Evolutionary conservation across 345 rosid species (phyloP).

Genomic region (Eucalyptus marginata): DNA sequence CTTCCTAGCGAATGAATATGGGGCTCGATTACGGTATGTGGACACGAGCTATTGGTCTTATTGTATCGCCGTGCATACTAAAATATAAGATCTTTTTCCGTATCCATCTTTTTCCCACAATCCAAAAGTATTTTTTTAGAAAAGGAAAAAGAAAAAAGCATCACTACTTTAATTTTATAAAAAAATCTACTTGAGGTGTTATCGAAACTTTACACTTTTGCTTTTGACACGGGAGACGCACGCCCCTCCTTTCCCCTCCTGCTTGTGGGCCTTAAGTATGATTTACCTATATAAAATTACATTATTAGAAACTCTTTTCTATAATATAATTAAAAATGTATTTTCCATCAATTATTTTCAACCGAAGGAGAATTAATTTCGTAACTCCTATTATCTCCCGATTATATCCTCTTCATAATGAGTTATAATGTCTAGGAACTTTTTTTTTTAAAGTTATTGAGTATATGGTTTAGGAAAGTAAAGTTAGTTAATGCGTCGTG

Average conservation of each 20-base stretch:
- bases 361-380: neutral
- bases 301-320: neutral
- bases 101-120: neutral
- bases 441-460: neutral
- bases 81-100: fast-evolving
- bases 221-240: neutral
- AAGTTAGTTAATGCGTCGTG: fast-evolving
- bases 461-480: neutral
- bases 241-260: neutral
- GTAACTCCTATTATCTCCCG: neutral
- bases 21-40: fast-evolving
- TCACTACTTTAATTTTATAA: too few species aligned
- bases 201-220: neutral
- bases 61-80: fast-evolving
- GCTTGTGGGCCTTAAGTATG: neutral
- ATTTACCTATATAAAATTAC: neutral
- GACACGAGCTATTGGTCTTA: fast-evolving
- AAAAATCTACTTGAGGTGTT: too few species aligned
- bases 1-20: fast-evolving
- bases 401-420: neutral
- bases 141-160: too few species aligned
- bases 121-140: neutral
- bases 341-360: neutral
- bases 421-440: neutral
- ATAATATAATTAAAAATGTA: neutral